A percentile compares a stretch with the other conserved stretches of the same genome.
Evolutionary conservation across 2,329 filamentous ascomycete species (phyloP).

Genomic region (Penicillium polonicum): DNA sequence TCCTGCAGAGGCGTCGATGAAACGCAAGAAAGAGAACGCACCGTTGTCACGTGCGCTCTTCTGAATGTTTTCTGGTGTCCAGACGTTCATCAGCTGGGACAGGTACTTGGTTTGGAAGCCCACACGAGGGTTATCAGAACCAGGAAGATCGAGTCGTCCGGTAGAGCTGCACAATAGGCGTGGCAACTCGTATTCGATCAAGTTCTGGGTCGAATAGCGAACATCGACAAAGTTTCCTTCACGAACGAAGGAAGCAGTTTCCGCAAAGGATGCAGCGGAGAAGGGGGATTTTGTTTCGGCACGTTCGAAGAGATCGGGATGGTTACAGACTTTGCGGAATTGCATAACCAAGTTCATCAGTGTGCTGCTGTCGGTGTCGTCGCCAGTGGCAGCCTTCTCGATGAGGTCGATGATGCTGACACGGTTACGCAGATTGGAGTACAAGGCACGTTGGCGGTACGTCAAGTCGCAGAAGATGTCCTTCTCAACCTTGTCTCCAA

Average conservation of each 20-base stretch:
- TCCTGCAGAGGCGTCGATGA: constrained; percentile 71
- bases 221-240: constrained; percentile 79
- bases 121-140: constrained; percentile 69
- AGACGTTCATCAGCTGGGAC: constrained; percentile 83
- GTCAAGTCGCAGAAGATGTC: constrained; percentile 97
- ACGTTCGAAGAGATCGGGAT: constrained; percentile 93
- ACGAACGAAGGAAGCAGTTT: constrained; percentile 91
- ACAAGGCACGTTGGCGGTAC: constrained; percentile 91
- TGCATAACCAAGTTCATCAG: constrained; percentile 99
- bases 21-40: constrained; percentile 86
- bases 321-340: constrained; percentile 98
- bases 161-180: constrained; percentile 77
- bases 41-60: constrained; percentile 60
- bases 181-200: constrained; percentile 82
- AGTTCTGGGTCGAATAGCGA: constrained; percentile 80
- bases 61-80: constrained; percentile 74
- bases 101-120: constrained; percentile 80
- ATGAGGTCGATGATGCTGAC: constrained; percentile 99
- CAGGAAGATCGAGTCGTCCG: constrained; percentile 72
- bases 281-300: constrained; percentile 87
- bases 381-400: constrained; percentile 90
- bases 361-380: constrained; percentile 91
- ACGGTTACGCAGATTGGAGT: constrained; percentile 87
- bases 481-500: constrained; percentile 96
- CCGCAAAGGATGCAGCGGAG: constrained; percentile 81